Conservation (phyloP, 352 stramenopile genomes). For the Pilasporangium apinafurcum region DNA sequence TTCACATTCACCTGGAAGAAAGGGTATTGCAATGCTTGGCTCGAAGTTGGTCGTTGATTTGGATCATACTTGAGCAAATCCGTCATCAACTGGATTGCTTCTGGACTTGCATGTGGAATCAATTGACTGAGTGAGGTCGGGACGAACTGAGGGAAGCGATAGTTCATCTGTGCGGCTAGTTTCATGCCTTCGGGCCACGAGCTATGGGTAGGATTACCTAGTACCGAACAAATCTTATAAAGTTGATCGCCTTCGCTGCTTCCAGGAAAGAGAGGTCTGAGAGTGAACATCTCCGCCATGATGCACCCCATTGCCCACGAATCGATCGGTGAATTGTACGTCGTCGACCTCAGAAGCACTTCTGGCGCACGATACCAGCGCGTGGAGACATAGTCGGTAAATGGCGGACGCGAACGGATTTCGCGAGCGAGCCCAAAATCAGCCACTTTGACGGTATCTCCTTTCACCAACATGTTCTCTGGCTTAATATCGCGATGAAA, state of each 20-base stretch:
- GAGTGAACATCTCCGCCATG: constrained; percentile 96
- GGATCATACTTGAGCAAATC: constrained; percentile 93
- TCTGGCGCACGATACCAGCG: constrained; percentile 98
- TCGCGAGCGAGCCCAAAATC: constrained; percentile 98
- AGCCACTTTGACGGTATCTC: constrained; percentile 95
- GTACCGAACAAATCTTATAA: constrained; percentile 96
- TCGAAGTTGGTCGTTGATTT: constrained; percentile 89
- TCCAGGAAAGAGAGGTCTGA: constrained; percentile 96
- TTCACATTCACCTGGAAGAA: constrained; percentile 92
- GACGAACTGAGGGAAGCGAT: constrained; percentile 94
- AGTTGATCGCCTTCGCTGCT: constrained; percentile 96
- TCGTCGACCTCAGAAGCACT: constrained; percentile 90
- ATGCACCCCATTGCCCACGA: constrained; percentile 97
- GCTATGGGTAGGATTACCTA: constrained; percentile 87
- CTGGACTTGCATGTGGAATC: constrained; percentile 87
- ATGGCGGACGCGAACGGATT: constrained; percentile 87
- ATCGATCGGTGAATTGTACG: constrained; percentile 98
- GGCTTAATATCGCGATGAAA: constrained; percentile 99
- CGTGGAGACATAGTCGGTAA: constrained; percentile 98
- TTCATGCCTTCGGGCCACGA: constrained; percentile 94
- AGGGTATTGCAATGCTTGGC: constrained; percentile 91
- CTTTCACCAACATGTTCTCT: constrained; percentile 96
- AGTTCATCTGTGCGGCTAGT: constrained; percentile 94
- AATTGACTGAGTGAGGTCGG: constrained; percentile 83
- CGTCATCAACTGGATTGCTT: constrained; percentile 90